Base-by-base conservation (phyloP, 164 flowering plant genomes). In the Umbilicus rupestris region DNA sequence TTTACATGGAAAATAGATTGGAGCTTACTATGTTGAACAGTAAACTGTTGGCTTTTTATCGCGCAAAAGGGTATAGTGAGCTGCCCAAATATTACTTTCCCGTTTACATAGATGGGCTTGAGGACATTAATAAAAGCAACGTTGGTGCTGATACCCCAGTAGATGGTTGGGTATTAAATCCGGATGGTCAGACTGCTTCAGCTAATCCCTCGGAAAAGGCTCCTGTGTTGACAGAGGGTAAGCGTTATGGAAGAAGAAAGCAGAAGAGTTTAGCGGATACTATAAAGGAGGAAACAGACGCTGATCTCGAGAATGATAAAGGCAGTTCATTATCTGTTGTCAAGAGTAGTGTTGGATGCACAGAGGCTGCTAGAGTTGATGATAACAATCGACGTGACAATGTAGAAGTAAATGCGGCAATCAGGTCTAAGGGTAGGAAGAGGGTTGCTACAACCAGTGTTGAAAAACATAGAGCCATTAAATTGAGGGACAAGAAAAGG, bases 231-330 rank as follows among this genome's bases (percentile, higher is more conserved):
- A 42, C 69, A 15, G 77, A 68, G 17, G 72, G 68, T 37, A 66
- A 78, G 75, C 46, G 62, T 28, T 59, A 70, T 64, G 84, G 78
- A 33, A 82, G 78, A 59, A 81, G 84, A 77, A 86, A 86, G 73
- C 80, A 71, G 71, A 84, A 74, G 66, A 84, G 83, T 67, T 74
- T 84, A 35, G 76, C 84, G 39, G 79, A 79, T 55, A 77, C 78
- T 62, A 66, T 84, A 68, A 71, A 30, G 15, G 74, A 31, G 35
- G 63, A 63, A 31, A 39, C 11, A 2, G 76, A 39, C 52, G 33
- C 26, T 41, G 59, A 66, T 47, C 68, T 50, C 1, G 62, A 69
- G 46, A 66, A 33, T 26, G 41, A 46, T 37, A 62, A 26, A 50
- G 74, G 68, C 31, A 70, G 29, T 30, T 22, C 45, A 30, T 22